Percentiles rank a stretch among this genome's conserved stretches.
These are phyloP conservation scores for Betula pendula DNA, from an alignment of 306 rosid genomes.

Conservation along the genomic window DNA sequence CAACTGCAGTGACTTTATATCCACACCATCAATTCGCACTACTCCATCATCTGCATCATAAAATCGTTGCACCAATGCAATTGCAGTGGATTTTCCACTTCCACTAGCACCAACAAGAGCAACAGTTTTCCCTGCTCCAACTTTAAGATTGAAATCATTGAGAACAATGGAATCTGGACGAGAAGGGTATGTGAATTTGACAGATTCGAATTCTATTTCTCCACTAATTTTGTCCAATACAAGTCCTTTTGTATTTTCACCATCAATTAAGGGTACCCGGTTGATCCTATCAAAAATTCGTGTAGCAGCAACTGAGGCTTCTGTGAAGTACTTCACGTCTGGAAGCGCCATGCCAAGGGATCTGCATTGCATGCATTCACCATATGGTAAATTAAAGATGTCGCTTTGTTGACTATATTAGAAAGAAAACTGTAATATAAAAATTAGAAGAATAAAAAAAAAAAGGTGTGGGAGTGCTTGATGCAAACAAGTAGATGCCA, in stretches of 20 bases:
- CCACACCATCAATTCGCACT: constrained; percentile 70
- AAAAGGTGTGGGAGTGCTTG: neutral
- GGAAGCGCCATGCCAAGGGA: constrained; percentile 95
- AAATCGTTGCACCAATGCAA: constrained; percentile 79
- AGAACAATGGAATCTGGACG: constrained; percentile 70
- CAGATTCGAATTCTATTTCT: constrained; percentile 59
- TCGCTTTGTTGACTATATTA: neutral
- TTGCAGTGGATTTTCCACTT: constrained; percentile 89
- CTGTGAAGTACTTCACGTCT: constrained; percentile 87
- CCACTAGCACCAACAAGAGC: constrained; percentile 98
- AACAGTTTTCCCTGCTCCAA: constrained; percentile 82
- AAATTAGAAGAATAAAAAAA: too few relatives aligned
- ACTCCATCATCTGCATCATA: constrained; percentile 76
- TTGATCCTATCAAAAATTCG: constrained; percentile 68
- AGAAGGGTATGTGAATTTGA: constrained; percentile 79
- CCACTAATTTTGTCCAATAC: constrained; percentile 57
- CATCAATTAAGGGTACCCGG: constrained; percentile 66
- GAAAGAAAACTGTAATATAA: neutral
- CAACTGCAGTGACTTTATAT: constrained; percentile 61
- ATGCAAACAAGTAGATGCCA: neutral
- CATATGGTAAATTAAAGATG: neutral
- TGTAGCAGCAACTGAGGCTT: constrained; percentile 76
- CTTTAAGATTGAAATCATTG: constrained; percentile 62
- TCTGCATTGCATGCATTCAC: constrained; percentile 41
- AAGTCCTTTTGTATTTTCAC: constrained; percentile 61